phyloP scores from a whole-genome alignment of 306 rosid genomes.

The Senna tora region DNA sequence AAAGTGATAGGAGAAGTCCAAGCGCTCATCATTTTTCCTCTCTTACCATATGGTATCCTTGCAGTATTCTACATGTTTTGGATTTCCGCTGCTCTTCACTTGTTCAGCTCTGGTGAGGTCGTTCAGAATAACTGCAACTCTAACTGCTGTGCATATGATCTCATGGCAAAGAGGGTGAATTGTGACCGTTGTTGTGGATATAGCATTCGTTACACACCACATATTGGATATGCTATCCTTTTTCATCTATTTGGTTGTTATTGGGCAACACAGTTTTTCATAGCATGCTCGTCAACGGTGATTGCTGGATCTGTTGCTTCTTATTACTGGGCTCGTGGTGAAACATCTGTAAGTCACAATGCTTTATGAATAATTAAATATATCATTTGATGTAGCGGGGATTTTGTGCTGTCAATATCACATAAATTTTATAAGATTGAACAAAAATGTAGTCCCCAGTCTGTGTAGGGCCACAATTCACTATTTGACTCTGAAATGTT shows the following conservation, averaged over 20 bases:
- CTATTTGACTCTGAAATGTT: constrained; percentile 25
- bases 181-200: constrained; percentile 91
- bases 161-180: constrained; percentile 68
- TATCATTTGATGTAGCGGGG: not conserved
- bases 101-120: constrained; percentile 92
- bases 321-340: constrained; percentile 91
- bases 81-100: constrained; percentile 90
- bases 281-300: constrained; percentile 86
- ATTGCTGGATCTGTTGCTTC: constrained; percentile 96
- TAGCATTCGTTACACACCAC: constrained; percentile 87
- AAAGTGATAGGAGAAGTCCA: constrained; percentile 98
- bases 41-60: constrained; percentile 75
- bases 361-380: constrained; percentile 30
- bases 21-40: constrained; percentile 86
- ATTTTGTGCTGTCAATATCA: constrained; percentile 25
- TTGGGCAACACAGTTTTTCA: constrained; percentile 92
- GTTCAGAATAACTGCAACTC: constrained; percentile 82
- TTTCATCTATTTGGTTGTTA: constrained; percentile 95
- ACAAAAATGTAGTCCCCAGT: not conserved
- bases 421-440: constrained; percentile 27
- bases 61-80: constrained; percentile 94
- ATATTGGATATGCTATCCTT: constrained; percentile 84
- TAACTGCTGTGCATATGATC: constrained; percentile 92
- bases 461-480: constrained; percentile 10
- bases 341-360: constrained; percentile 75